Evolutionary conservation across 495 filamentous ascomycete genomes (phyloP).

Genomic region (Trichoderma reesei): DNA sequence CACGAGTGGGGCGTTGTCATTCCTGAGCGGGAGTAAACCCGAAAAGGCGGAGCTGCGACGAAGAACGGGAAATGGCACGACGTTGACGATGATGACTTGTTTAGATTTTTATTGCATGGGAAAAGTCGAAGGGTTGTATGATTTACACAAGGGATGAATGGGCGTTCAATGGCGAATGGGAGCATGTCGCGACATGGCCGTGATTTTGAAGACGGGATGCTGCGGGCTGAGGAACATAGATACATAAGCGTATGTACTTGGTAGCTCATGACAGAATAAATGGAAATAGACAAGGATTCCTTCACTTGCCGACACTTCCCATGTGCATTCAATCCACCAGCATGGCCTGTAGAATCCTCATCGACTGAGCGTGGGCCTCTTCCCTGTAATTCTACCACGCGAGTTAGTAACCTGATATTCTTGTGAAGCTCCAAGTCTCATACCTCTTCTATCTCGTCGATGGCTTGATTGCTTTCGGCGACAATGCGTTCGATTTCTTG

Average conservation of each 20-base stretch:
- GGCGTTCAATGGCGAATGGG: slow-evolving; percentile 4
- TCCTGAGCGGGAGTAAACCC: slow-evolving; percentile 38
- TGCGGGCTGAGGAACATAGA: neutral
- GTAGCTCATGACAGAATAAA: neutral
- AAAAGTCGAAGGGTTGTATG: neutral
- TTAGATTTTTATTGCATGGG: neutral
- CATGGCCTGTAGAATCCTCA: neutral
- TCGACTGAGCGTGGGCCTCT: neutral
- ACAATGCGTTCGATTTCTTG: neutral
- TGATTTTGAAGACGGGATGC: neutral
- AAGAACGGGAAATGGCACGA: neutral
- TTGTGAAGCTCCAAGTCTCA: neutral
- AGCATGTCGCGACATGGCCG: neutral
- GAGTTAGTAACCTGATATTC: neutral
- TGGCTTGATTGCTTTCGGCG: neutral
- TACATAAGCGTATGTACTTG: neutral
- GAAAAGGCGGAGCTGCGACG: neutral
- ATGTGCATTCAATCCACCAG: neutral
- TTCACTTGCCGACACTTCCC: neutral
- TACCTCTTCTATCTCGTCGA: neutral
- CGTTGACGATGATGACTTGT: neutral
- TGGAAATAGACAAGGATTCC: neutral
- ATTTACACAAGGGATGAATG: neutral
- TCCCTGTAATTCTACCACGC: neutral
- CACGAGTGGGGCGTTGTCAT: slow-evolving; percentile 76